Evolutionary conservation across 202 grass and related monocot genomes (phyloP).

Genomic region (Dendrocalamus latiflorus): DNA sequence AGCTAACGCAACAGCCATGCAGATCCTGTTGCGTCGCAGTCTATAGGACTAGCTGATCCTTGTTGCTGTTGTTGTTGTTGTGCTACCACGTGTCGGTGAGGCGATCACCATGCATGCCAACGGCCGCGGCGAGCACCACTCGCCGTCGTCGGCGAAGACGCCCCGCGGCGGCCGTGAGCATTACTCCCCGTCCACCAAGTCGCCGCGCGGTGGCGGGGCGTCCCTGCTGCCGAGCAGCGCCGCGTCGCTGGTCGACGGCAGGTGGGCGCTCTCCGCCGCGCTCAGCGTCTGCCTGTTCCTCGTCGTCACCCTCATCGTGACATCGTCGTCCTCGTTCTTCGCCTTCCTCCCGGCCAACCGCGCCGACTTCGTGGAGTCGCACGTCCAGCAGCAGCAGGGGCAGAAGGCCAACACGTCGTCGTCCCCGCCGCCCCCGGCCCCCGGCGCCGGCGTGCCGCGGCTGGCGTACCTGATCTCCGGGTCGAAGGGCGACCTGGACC

Average conservation of each 20-base stretch:
- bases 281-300: conserved; percentile 33
- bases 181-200: conserved; percentile 27
- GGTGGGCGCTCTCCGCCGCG: conserved; percentile 37
- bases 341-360: conserved; percentile 7
- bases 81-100: background rate
- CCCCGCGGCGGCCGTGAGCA: background rate
- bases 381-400: background rate
- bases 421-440: background rate
- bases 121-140: conserved; percentile 16
- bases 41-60: background rate
- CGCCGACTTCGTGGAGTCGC: background rate
- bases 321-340: conserved; percentile 22
- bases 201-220: background rate
- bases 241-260: conserved; percentile 33
- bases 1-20: background rate
- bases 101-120: conserved; percentile 16
- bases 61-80: background rate
- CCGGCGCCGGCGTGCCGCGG: conserved; percentile 33
- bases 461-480: conserved; percentile 73
- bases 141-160: conserved; percentile 23
- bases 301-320: conserved; percentile 33
- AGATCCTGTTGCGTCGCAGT: background rate
- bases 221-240: conserved; percentile 5
- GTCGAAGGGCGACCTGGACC: conserved; percentile 67
- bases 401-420: background rate